Base-by-base conservation (phyloP, 306 rosid genomes). In the Rosa multiflora region DNA sequence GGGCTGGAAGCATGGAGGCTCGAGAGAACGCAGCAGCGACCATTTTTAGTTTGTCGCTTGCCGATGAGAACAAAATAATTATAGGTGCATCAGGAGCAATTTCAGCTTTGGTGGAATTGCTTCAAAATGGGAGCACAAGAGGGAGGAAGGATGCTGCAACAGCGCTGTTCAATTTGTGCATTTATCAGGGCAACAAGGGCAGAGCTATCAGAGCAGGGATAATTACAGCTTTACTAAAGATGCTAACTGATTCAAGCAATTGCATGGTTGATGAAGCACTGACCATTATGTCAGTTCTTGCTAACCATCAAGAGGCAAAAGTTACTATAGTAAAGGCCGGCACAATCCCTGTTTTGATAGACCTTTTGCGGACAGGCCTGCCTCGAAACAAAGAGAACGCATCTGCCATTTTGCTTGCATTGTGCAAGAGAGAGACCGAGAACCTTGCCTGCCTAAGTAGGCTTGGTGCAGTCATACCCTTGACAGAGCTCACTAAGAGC, bases 141-240 rank as follows among this genome's bases (percentile, higher is more conserved):
- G 98, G 98, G 63, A 90, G 91, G 93, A 96, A 93, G 66, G 99
- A 96, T 37, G 98, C 99, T 15, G 97, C 98, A 49, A 91, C 98
- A 7, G 98, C 99, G 1, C 77, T 96, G 81, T 96, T 93, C 86
- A 93, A 91, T 83, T 81, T 96, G 79, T 96, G 99, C 84, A 93
- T 96, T 76, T 96, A 96, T 77, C 98, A 93, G 85, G 96, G 99
- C 26, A 96, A 96, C 94, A 96, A 91, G 78, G 99, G 96, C 26
- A 85, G 99, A 79, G 94, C 98, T 70, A 85, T 93, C 51, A 87
- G 97, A 62, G 87, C 96, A 2, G 99, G 98, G 67, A 91, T 96
- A 56, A 82, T 90, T 64, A 49, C 88, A 59, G 96, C 97, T 13
- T 81, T 96, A 80, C 78, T 93, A 83, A 86, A 87, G 72, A 96